Base-by-base conservation (phyloP, 2,329 filamentous ascomycete genomes). In the Microdochium trichocladiopsis region DNA sequence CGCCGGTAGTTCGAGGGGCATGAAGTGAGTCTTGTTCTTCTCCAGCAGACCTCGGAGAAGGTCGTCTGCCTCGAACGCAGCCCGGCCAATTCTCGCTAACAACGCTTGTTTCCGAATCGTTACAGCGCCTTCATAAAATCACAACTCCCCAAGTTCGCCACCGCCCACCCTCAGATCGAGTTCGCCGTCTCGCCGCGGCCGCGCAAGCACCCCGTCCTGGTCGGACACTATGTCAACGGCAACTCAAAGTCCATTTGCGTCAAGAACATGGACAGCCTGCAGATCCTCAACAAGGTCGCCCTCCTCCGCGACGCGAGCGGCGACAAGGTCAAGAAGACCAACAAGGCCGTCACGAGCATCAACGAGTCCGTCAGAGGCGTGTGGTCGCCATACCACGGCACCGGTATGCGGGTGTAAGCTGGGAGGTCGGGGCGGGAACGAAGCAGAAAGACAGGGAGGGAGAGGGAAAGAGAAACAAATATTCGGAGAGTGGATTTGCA, bases 171-270 rank as follows among this genome's bases (percentile, higher is more conserved):
- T 25, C 82, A 90, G 69, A 85, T 97, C 76, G 92, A 97, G 74
- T 90, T 99, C 72, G 84, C 83, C 63, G 84, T 99, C 55, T 95
- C 92, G 37, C 94, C 93, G 18, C 86, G 92, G 60, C 93, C 92
- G n/a, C 78, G 84, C 61, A 88, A 88, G 66, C 93, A 97, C 71
- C 94, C 94, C 36, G 83, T 96, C 56, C 83, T 99, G 62, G 84
- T 87, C 62, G 94, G 90, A 53, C 82, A 90, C 70, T 99, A 95
- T 73, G 90, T 97, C 76, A 97, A 96, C 69, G 92, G 93, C 56
- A 80, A 84, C 25, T 79, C 87, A 56, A 94, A 94, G 69, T 81
- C 90, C 10, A 83, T 97, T 50, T 96, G 92, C 69, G 91, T 97
- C 53, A 83, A 87, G 61, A 97, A 96, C 63, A 70, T 96, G 66